phyloP scores from a whole-genome alignment of 202 grass and related monocot genomes.

The Elaeis oleifera region DNA sequence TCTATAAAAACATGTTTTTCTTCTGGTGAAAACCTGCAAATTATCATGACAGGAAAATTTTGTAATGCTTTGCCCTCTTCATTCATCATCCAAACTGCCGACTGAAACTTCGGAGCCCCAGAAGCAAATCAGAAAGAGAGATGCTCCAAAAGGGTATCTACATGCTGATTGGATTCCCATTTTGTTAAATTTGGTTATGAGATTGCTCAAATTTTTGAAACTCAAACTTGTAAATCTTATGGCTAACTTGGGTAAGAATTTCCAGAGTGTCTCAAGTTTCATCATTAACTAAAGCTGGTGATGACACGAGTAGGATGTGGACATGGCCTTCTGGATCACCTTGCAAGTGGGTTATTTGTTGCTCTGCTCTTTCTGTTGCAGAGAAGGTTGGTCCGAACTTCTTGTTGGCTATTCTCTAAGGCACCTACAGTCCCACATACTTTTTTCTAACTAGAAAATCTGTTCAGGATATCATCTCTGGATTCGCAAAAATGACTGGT shows the following conservation, averaged over 20 bases:
- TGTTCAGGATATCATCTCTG: conserved; percentile 40
- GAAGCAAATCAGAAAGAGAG: conserved; percentile 44
- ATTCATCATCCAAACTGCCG: conserved; percentile 51
- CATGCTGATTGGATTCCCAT: not conserved
- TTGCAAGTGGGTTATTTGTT: conserved; percentile 75
- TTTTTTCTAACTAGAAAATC: conserved; percentile 27
- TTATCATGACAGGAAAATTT: conserved; percentile 65
- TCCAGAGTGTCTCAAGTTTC: conserved; percentile 40
- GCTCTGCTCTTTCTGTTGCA: conserved; percentile 66
- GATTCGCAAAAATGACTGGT: conserved; percentile 54
- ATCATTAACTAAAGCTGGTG: conserved; percentile 20
- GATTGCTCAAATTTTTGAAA: not conserved
- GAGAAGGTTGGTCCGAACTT: conserved; percentile 52
- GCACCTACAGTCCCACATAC: too few species aligned
- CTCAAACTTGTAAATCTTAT: conserved; percentile 11
- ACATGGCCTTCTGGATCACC: conserved; percentile 62
- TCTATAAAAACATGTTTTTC: too few species aligned
- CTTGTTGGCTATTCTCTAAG: too few species aligned
- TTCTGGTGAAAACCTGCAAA: too few species aligned
- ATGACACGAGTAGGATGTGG: conserved; percentile 34
- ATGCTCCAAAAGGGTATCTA: conserved; percentile 44
- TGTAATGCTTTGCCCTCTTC: conserved; percentile 89
- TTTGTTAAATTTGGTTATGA: not conserved
- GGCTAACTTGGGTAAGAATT: conserved; percentile 3
- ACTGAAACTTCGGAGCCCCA: conserved; percentile 33